A percentile compares a stretch with the other conserved stretches of the same genome.
Conservation (phyloP, 257 asterid genomes). For the Rauvolfia tetraphylla region DNA sequence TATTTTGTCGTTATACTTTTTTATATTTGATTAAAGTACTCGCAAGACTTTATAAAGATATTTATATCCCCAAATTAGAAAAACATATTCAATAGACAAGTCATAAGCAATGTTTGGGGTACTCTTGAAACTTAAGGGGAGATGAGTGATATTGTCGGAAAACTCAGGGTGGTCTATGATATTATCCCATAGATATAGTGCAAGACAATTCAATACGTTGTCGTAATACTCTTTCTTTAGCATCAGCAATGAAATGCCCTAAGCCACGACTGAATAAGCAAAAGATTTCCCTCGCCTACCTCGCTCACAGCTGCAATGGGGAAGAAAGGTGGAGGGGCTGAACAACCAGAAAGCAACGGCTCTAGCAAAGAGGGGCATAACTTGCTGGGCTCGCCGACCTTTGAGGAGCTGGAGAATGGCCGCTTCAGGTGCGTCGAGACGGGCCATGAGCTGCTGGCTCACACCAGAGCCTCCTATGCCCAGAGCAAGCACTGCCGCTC, state of each 20-base stretch:
- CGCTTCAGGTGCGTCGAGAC: slow-evolving; percentile 85
- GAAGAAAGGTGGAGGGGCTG: slow-evolving; percentile 47
- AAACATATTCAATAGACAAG: no score
- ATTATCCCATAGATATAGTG: no score
- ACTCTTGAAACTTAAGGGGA: no score
- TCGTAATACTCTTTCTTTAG: no score
- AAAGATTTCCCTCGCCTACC: neutral
- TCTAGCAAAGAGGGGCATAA: slow-evolving; percentile 53
- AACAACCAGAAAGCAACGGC: slow-evolving; percentile 11
- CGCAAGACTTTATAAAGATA: no score
- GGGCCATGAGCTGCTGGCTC: slow-evolving; percentile 90
- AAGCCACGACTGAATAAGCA: neutral
- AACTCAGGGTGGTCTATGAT: no score
- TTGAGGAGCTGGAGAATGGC: slow-evolving; percentile 61
- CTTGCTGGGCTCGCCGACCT: slow-evolving; percentile 68
- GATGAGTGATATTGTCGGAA: no score
- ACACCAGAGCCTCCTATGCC: slow-evolving; percentile 64
- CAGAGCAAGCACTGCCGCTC: slow-evolving; percentile 80
- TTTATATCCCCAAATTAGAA: no score
- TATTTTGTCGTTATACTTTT: no score
- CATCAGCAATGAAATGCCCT: neutral
- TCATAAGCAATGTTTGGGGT: no score
- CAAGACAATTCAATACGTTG: no score
- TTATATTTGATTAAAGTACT: no score
- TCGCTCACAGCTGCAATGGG: slow-evolving; percentile 41